Base-by-base conservation (phyloP, 768 basidiomycete species). In the Coprinellus aureogranulatus region DNA sequence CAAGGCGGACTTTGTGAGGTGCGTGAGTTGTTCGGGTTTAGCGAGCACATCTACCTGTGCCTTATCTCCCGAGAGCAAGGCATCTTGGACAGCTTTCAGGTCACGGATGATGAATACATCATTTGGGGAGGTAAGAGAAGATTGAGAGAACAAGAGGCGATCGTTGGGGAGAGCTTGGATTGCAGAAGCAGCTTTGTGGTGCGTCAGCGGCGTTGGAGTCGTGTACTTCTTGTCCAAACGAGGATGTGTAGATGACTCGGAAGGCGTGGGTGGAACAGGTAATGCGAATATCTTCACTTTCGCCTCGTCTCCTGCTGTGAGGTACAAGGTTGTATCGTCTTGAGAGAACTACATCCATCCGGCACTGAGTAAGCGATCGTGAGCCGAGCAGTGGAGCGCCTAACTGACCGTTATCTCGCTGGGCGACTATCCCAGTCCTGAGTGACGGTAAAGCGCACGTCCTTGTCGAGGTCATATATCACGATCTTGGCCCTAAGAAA, bases 391-490 rank as follows among this genome's bases (percentile, higher is more conserved):
- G 28, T 6, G 8, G 57, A 18, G 14, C 27, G 45, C n/a, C n/a
- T 26, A 46, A 64, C 86, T 63, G 68, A 89, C 88, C 28, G 79
- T 76, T 20, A 91, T 67, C 30, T 78, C 68, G 61, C 77, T 80
- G 0, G 90, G 85, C 30, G 90, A 90, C 25, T 83, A 68, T 97
- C 93, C 95, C 94, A 98, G 39, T 78, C 66, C 63, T 91, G 86
- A 0, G 92, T 91, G 52, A 93, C 73, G 0, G 87, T 90, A 65
- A 81, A 89, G 27, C 86, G 79, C 14, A 88, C 77, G n/a, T 83
- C 72, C 59, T 81, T 84, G 42, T 71, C 68, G 16, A 96, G 72
- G 65, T 95, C 91, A 64, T 87, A 91, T 9, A 94, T 81, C 42
- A 93, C 84, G 47, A 94, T 79, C 67, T 90, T 89, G 8, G 83